A percentile compares a stretch with the other conserved stretches of the same genome.
Evolutionary conservation across 2,329 filamentous ascomycete genomes (phyloP).

Genomic region (Pseudogymnoascus sp.): DNA sequence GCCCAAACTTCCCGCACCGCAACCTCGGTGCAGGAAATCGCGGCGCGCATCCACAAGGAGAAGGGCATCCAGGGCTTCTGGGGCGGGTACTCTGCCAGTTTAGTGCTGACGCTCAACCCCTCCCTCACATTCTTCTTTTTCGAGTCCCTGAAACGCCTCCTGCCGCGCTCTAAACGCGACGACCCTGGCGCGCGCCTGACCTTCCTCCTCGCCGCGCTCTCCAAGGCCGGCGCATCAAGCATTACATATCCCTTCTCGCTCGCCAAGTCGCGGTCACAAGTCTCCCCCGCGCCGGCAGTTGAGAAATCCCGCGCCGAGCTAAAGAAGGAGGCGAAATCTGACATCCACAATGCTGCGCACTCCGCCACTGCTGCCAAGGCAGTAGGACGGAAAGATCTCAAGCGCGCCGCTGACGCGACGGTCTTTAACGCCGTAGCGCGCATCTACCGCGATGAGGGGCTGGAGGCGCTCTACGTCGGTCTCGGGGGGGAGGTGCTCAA

Average conservation of each 20-base stretch:
- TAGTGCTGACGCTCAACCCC: constrained; percentile 78
- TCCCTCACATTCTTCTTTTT: constrained; percentile 81
- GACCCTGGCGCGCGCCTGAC: constrained; percentile 47
- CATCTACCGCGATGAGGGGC: constrained; percentile 56
- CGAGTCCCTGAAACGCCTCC: constrained; percentile 57
- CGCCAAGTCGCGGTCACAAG: constrained; percentile 73
- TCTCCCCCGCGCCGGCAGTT: constrained; percentile 37
- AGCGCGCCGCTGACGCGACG: constrained; percentile 34
- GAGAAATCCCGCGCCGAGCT: constrained; percentile 25
- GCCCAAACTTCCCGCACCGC: constrained; percentile 57
- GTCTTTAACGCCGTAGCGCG: constrained; percentile 57
- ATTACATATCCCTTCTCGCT: constrained; percentile 81
- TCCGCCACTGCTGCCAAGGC: constrained; percentile 25
- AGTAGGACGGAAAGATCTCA: constrained; percentile 16
- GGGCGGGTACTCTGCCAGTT: constrained; percentile 76
- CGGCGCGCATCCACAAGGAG: constrained; percentile 56
- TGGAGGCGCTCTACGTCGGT: constrained; percentile 65
- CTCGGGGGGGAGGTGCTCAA: constrained; percentile 70
- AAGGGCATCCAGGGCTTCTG: constrained; percentile 72
- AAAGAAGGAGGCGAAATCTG: constrained; percentile 19
- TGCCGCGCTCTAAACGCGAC: constrained; percentile 45
- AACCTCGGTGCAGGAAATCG: constrained; percentile 45
- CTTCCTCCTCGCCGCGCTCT: constrained; percentile 64
- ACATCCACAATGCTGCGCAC: constrained; percentile 26
- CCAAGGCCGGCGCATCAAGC: constrained; percentile 68